Base-by-base conservation (phyloP, 192 early-diverging fungal genomes). In the Coemansia sp. region DNA sequence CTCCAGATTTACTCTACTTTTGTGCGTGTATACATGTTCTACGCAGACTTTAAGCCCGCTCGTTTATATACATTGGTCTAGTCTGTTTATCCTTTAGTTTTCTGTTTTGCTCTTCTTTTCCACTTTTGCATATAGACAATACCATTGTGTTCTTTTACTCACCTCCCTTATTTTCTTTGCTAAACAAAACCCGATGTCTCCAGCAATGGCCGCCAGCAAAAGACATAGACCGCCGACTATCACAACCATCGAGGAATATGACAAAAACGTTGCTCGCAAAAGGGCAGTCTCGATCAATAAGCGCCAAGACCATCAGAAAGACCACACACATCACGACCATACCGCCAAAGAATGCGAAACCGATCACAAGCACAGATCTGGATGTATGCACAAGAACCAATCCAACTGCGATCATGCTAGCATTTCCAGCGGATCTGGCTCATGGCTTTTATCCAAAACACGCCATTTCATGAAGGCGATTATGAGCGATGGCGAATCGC, bases 401-500 rank as follows among this genome's bases (percentile, higher is more conserved):
- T 32, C 17, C 32, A 41, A n/a, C 18, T 63, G 59, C 59, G 51
- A n/a, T 38, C 52, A 56, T 41, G 51, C 9, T 15, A 48, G 45
- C 45, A 48, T 3, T 3, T 12, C 45, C 45, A 48, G 17, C 17
- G 17, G 45, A 3, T 15, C 45, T 48, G 12, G 45, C 12, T 15
- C 17, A 0, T 48, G 45, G 45, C 45, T 48, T 3, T 3, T 48
- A 60, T 9, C 37, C 6, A 65, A 54, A 2, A 28, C 53, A 4
- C 69, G 37, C 5, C 65, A 70, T 17, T 66, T 83, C 17, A 33
- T 75, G 5, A 32, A 32, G 2, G 67, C 51, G 2, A 78, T 83
- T 20, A 66, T 83, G 73, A 67, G 64, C 36, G 81, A 83, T 35
- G 36, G 60, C 36, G 90, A 93, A 61, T 97, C 96, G 8, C 89